Evolutionary conservation across 768 basidiomycete genomes (phyloP).

Genomic region (Mycena vitilis): DNA sequence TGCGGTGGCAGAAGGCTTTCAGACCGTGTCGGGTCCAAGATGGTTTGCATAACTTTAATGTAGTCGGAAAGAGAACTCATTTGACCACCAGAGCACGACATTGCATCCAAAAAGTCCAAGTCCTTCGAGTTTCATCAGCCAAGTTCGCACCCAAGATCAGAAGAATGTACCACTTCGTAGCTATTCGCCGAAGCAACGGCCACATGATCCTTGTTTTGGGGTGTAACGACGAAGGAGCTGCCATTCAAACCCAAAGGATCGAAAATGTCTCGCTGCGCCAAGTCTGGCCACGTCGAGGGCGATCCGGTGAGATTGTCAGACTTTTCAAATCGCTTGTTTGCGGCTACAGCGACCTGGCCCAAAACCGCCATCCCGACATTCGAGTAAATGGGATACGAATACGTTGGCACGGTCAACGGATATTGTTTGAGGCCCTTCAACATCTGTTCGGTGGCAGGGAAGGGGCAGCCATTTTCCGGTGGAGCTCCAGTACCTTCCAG

Average conservation of each 20-base stretch:
- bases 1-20: slow-evolving; percentile 37
- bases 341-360: slow-evolving; percentile 39
- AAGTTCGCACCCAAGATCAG: background rate
- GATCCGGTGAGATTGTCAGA: slow-evolving; percentile 21
- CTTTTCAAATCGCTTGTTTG: slow-evolving; percentile 34
- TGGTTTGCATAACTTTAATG: slow-evolving; percentile 37
- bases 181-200: slow-evolving; percentile 34
- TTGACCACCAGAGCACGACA: slow-evolving; percentile 43
- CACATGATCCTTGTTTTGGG: slow-evolving; percentile 33
- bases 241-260: slow-evolving; percentile 41
- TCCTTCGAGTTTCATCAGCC: slow-evolving; percentile 31
- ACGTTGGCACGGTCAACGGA: slow-evolving; percentile 39
- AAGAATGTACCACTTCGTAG: slow-evolving; percentile 31
- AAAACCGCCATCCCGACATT: slow-evolving; percentile 43
- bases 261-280: slow-evolving; percentile 43
- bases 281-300: slow-evolving; percentile 26
- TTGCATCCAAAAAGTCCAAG: slow-evolving; percentile 37
- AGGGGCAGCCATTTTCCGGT: slow-evolving; percentile 37
- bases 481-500: slow-evolving; percentile 38
- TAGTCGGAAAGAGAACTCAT: slow-evolving; percentile 43
- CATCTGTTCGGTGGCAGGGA: slow-evolving; percentile 34
- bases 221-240: slow-evolving; percentile 37
- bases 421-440: slow-evolving; percentile 35
- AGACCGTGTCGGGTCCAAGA: slow-evolving; percentile 38
- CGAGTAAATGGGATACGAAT: slow-evolving; percentile 43